Percentiles rank a stretch among this genome's conserved stretches.
phyloP scores from a whole-genome alignment of 805 yeast species.

The Kluyveromyces nonfermentans region DNA sequence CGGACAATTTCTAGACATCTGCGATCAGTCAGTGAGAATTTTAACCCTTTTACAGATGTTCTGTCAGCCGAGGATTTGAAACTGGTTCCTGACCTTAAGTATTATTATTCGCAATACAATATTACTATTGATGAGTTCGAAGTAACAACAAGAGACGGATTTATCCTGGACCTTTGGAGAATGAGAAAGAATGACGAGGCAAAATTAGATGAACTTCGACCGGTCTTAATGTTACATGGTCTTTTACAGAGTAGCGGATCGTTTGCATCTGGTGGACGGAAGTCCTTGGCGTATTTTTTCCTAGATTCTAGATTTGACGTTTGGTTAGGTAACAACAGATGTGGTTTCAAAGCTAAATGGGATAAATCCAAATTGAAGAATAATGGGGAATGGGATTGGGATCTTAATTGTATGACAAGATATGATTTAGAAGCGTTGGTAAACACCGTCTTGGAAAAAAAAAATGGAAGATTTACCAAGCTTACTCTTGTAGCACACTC shows the following conservation, averaged over 20 bases:
- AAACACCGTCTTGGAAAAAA: conserved; percentile 41
- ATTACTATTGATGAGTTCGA: conserved; percentile 49
- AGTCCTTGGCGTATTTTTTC: conserved; percentile 59
- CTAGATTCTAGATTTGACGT: conserved; percentile 61
- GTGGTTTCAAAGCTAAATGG: conserved; percentile 75
- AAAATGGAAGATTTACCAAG: conserved; percentile 29
- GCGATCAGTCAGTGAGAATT: conserved; percentile 9
- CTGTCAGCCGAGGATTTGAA: conserved; percentile 20
- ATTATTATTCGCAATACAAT: conserved; percentile 57
- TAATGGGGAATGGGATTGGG: conserved; percentile 82
- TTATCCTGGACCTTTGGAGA: conserved; percentile 54
- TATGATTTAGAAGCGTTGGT: conserved; percentile 71
- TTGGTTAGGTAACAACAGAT: conserved; percentile 87
- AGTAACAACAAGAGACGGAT: conserved; percentile 74
- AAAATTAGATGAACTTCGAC: conserved; percentile 33
- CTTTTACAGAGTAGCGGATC: conserved; percentile 81
- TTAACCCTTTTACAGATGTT: conserved; percentile 22
- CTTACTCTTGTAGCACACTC: conserved; percentile 73
- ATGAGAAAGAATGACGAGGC: conserved; percentile 15
- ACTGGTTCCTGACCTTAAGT: conserved; percentile 47
- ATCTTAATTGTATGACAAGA: conserved; percentile 69
- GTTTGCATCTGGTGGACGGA: conserved; percentile 71
- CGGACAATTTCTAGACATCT: conserved; percentile 18
- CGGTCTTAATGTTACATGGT: conserved; percentile 78
- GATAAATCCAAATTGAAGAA: conserved; percentile 30